These are phyloP conservation scores for Lasiodiplodia sp. DNA, from an alignment of 2,329 filamentous ascomycete genomes.

Conservation along the genomic window DNA sequence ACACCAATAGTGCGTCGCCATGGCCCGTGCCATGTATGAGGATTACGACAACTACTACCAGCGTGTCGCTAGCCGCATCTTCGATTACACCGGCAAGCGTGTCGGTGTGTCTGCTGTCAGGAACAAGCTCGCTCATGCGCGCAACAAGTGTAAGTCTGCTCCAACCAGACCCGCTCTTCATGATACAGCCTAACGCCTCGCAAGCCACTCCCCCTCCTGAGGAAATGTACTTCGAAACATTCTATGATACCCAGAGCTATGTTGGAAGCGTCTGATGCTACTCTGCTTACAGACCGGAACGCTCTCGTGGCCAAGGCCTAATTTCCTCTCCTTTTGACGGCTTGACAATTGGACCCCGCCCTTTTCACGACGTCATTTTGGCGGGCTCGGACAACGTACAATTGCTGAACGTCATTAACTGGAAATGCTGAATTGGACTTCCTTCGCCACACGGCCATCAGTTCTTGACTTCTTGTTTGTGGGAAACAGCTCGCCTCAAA, in stretches of 20 bases:
- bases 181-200: not conserved
- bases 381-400: not conserved
- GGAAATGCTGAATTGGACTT: not conserved
- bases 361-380: not conserved
- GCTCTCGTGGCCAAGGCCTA: not conserved
- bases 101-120: slow-evolving; percentile 53
- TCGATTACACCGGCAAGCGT: slow-evolving; percentile 56
- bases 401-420: not conserved
- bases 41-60: slow-evolving; percentile 56
- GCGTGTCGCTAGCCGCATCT: slow-evolving; percentile 56
- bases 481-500: not conserved
- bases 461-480: not conserved
- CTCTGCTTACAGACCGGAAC: slow-evolving; percentile 1
- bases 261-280: slow-evolving; percentile 2
- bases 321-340: not conserved
- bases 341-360: not conserved
- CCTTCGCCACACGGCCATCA: not conserved
- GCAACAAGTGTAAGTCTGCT: not conserved
- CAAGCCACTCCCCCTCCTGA: not conserved
- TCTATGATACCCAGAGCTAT: not conserved
- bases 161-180: not conserved
- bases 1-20: slow-evolving; percentile 33
- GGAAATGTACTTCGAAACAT: not conserved
- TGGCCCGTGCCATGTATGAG: slow-evolving; percentile 53
- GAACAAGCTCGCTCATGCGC: slow-evolving; percentile 45